These are phyloP conservation scores for Datisca glomerata DNA, from an alignment of 306 rosid species.

Conservation along the genomic window DNA sequence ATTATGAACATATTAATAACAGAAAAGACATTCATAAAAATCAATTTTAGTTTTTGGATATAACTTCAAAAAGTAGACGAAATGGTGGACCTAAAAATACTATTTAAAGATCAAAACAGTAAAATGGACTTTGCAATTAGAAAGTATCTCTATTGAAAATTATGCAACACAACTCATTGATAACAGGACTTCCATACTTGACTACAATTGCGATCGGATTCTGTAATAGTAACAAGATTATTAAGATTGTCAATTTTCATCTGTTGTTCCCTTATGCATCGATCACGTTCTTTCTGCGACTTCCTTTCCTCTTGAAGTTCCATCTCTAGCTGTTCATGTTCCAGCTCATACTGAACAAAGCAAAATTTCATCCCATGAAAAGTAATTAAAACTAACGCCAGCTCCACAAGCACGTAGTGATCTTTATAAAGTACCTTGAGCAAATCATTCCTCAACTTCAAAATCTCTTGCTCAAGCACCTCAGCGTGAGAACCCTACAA, in stretches of 20 bases:
- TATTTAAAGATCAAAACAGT: no score
- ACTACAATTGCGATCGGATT: conserved; percentile 28
- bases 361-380: conserved; percentile 3
- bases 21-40: conserved; percentile 3
- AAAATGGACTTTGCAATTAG: no score
- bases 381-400: not conserved
- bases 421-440: conserved; percentile 45
- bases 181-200: no score
- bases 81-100: no score
- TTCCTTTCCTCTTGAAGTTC: conserved; percentile 83
- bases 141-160: no score
- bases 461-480: conserved; percentile 82
- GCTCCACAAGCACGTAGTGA: no score
- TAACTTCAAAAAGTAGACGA: not conserved
- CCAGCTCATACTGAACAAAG: conserved; percentile 60
- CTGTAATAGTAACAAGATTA: conserved; percentile 33
- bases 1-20: no score
- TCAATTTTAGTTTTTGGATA: not conserved
- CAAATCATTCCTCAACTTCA: conserved; percentile 80
- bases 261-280: conserved; percentile 49
- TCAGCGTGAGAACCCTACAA: conserved; percentile 86
- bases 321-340: conserved; percentile 78
- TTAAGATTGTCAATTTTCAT: conserved; percentile 46
- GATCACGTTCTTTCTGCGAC: conserved; percentile 41
- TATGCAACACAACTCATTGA: no score